Evolutionary conservation across 345 rosid species (phyloP), one percentile per base, ranked within the genome.

Genomic region (Citrus inodora): DNA sequence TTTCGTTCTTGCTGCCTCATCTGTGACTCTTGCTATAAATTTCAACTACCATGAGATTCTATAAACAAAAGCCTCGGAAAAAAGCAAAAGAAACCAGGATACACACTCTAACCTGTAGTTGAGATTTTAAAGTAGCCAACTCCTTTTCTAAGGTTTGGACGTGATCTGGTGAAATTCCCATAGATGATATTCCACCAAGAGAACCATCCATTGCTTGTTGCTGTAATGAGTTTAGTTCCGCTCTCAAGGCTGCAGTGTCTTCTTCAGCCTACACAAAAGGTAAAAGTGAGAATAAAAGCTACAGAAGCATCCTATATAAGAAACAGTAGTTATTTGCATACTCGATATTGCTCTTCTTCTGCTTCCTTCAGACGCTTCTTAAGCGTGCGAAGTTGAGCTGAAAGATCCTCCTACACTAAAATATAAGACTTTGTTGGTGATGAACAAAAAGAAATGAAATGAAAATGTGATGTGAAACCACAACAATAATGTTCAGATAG

Each of bases 201-300:
- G 88, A 80, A 83, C 86, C 80, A 77, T 61, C 76, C 84, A 90
- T 87, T 40, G 89, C 85, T 85, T 94, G 97, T 69, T 86, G 97
- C 85, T 92, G 99, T 22, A 90, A 82, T 17, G 86, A 86, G 88
- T 94, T 94, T 68, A 96, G 89, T 82, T 96, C 99, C 27, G 98
- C 94, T 89, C 99, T 92, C 84, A 96, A 85, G 74, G 98, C 84
- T 75, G 98, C 97, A 32, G 98, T 92, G 88, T 96, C 99, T 90
- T 94, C 98, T 91, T 96, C 99, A 9, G 99, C 99, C 99, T 96
- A 80, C 78, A 53, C 76, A 69, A 80, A 81, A 69, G 67, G 38
- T 24, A 22, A 37, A 25, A 67, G n/a, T 76, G 81, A 82, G 71
- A 65, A 56, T 4, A 51, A 35, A 63, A 70, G 67, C 71, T 56